Evolutionary conservation across 2,329 filamentous ascomycete genomes (phyloP).

Genomic region (Lachnellula suecica): DNA sequence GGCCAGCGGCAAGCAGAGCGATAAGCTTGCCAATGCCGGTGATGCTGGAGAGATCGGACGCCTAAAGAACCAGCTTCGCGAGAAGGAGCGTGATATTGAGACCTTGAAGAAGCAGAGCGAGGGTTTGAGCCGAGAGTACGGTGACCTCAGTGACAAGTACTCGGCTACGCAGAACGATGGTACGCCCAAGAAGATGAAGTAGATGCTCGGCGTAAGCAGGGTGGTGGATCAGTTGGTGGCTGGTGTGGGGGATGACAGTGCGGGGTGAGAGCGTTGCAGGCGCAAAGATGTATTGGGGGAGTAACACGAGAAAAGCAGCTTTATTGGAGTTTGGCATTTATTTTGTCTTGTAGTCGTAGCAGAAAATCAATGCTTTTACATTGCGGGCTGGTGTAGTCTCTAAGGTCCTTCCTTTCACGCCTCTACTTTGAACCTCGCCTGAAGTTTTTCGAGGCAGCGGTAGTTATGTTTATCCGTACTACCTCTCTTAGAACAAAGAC

Average conservation of each 20-base stretch:
- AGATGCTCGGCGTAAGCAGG: constrained; percentile 9
- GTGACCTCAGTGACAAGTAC: constrained; percentile 81
- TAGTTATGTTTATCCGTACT: too few relatives aligned
- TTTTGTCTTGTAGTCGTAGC: too few relatives aligned
- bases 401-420: too few relatives aligned
- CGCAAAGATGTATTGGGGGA: background rate
- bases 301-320: too few relatives aligned
- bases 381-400: too few relatives aligned
- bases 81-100: constrained; percentile 81
- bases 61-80: constrained; percentile 64
- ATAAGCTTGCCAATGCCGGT: constrained; percentile 71
- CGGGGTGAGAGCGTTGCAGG: background rate
- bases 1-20: constrained; percentile 63
- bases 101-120: constrained; percentile 90
- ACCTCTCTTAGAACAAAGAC: too few relatives aligned
- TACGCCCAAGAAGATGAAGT: constrained; percentile 55
- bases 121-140: constrained; percentile 81
- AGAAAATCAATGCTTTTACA: too few relatives aligned
- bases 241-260: background rate
- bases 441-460: too few relatives aligned
- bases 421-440: too few relatives aligned
- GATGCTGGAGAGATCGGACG: constrained; percentile 72
- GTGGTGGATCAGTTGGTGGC: background rate
- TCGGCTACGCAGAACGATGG: constrained; percentile 52
- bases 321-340: too few relatives aligned